Evolutionary conservation across 352 stramenopile species (phyloP).

Genomic region (Phytopythium litorale): DNA sequence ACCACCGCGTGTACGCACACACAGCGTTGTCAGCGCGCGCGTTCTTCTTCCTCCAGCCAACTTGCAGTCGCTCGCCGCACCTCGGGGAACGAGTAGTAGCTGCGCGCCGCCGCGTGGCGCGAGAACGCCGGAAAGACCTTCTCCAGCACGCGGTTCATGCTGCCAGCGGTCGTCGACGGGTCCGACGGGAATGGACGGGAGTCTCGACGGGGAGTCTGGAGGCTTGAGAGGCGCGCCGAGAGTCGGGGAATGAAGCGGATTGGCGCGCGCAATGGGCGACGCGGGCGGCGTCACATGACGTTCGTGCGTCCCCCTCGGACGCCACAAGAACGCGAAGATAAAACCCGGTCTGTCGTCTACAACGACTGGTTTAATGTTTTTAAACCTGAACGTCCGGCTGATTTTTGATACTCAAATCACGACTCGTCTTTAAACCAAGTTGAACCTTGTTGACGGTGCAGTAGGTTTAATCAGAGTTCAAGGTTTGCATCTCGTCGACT

Average conservation of each 20-base stretch:
- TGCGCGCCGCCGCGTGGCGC: conserved; percentile 27
- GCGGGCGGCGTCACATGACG: neutral
- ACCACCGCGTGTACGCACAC: neutral
- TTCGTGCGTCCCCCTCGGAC: neutral
- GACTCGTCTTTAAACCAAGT: neutral
- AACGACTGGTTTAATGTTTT: too few species aligned
- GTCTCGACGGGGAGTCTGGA: neutral
- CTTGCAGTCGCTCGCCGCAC: conserved; percentile 14
- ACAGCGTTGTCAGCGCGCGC: neutral
- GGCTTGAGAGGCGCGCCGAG: neutral
- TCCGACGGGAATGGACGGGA: neutral
- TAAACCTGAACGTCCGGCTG: too few species aligned
- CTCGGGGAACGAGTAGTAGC: conserved; percentile 66
- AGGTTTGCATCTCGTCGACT: too few species aligned
- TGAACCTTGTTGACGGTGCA: neutral
- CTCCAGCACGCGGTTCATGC: conserved; percentile 72
- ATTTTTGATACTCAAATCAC: too few species aligned
- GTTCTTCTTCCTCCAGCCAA: neutral
- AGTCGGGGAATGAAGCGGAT: neutral
- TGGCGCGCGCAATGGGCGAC: neutral
- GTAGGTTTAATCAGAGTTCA: neutral
- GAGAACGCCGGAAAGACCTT: conserved; percentile 60
- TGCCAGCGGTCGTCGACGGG: conserved; percentile 5
- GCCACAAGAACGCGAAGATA: neutral
- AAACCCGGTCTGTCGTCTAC: neutral